phyloP scores from a whole-genome alignment of 2,329 filamentous ascomycete genomes.

The Diplodia sapinea region DNA sequence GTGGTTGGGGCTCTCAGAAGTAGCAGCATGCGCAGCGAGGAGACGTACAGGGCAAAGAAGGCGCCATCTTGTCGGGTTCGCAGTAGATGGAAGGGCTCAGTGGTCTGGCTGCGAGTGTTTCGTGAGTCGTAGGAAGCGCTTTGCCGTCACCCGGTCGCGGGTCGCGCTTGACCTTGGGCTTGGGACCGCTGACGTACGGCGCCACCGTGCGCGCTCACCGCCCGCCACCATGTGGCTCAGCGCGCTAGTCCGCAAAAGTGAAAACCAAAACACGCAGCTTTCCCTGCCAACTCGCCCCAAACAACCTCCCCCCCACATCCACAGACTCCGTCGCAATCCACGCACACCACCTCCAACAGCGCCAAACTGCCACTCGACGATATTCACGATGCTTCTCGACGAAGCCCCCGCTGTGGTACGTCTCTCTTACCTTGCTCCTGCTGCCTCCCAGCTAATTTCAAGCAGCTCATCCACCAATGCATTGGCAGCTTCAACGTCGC shows the following conservation, averaged over 20 bases:
- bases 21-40: background rate
- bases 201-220: slow-evolving; percentile 1
- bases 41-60: slow-evolving; percentile 28
- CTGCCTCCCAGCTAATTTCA: slow-evolving; percentile 14
- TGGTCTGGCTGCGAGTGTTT: background rate
- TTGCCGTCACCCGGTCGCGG: slow-evolving; percentile 4
- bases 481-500: slow-evolving; percentile 94
- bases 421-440: slow-evolving; percentile 28
- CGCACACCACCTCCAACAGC: background rate
- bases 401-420: slow-evolving; percentile 86
- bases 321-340: background rate
- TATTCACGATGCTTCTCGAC: slow-evolving; percentile 82
- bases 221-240: slow-evolving; percentile 1
- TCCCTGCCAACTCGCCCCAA: background rate
- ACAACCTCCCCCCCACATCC: background rate
- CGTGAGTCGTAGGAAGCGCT: background rate
- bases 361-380: background rate
- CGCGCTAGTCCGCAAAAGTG: slow-evolving; percentile 27
- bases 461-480: slow-evolving; percentile 88
- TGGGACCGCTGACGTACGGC: slow-evolving; percentile 25
- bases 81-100: background rate
- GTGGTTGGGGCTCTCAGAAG: background rate
- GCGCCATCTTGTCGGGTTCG: slow-evolving; percentile 21
- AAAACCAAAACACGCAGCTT: slow-evolving; percentile 25
- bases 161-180: slow-evolving; percentile 5